These are phyloP conservation scores for Microthlaspi erraticum DNA, from an alignment of 345 rosid genomes.

Conservation along the genomic window DNA sequence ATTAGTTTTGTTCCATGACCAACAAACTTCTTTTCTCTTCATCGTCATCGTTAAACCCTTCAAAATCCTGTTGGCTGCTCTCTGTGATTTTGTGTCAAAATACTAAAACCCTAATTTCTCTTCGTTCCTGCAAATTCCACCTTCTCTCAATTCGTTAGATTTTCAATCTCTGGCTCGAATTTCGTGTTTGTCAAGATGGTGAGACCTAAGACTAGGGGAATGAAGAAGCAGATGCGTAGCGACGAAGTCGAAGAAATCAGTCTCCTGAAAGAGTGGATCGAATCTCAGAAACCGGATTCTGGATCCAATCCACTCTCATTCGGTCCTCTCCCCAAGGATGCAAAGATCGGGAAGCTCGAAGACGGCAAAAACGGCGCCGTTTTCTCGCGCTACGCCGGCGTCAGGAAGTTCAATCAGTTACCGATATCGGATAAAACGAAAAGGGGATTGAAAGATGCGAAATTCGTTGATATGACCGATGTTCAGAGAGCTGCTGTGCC, in stretches of 20 bases:
- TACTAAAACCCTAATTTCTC: constrained; percentile 26
- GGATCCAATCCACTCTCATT: constrained; percentile 79
- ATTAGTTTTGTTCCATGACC: background rate
- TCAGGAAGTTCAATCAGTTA: constrained; percentile 60
- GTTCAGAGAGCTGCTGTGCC: constrained; percentile 89
- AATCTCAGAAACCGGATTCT: constrained; percentile 79
- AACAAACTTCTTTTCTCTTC: background rate
- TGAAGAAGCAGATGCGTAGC: constrained; percentile 48
- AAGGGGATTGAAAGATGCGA: constrained; percentile 62
- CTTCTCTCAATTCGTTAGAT: constrained; percentile 2
- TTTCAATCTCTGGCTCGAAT: background rate
- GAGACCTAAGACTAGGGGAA: constrained; percentile 49
- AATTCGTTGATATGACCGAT: constrained; percentile 72
- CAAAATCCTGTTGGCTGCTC: constrained; percentile 6
- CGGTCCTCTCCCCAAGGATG: constrained; percentile 52
- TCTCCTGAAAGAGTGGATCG: constrained; percentile 72
- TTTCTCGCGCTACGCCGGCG: constrained; percentile 73
- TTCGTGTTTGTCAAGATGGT: constrained; percentile 43
- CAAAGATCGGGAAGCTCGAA: constrained; percentile 61
- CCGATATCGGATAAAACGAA: constrained; percentile 83
- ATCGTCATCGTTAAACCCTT: constrained; percentile 36
- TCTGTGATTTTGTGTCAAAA: background rate
- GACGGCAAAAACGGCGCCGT: constrained; percentile 39
- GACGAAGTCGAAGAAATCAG: constrained; percentile 63
- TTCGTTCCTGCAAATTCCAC: background rate